Conservation (phyloP, 139 green algal species). For the Diplosphaera chodatii region DNA sequence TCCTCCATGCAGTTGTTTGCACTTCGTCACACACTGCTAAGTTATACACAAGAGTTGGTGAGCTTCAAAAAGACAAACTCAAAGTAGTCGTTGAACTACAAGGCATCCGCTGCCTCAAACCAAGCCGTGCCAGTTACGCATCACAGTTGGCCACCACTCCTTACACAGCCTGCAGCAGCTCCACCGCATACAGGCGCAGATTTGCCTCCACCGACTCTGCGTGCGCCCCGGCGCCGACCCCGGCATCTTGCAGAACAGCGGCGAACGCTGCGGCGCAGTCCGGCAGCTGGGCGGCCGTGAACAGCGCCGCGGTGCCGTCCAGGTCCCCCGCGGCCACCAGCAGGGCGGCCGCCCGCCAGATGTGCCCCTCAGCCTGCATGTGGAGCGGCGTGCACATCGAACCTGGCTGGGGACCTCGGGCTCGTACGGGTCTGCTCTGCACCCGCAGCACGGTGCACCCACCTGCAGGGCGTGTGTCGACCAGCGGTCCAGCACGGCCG, state of each 20-base stretch:
- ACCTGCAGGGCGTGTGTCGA: slow-evolving; percentile 39
- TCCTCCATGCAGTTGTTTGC: no score
- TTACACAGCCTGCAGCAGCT: not conserved
- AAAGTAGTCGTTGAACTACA: no score
- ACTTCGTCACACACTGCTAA: no score
- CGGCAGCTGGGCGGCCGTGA: slow-evolving; percentile 36
- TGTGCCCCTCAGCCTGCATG: slow-evolving; percentile 25
- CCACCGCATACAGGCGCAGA: not conserved
- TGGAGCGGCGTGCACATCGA: slow-evolving; percentile 3
- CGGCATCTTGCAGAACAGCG: slow-evolving; percentile 30
- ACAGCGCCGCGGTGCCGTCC: slow-evolving; percentile 29
- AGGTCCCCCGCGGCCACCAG: slow-evolving; percentile 30
- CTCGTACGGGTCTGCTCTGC: not conserved
- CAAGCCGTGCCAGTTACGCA: no score
- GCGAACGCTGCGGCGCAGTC: slow-evolving; percentile 52
- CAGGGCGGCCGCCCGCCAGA: slow-evolving; percentile 32
- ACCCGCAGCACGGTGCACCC: not conserved
- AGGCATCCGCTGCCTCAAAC: no score
- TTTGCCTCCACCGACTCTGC: not conserved
- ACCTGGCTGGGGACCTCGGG: no score
- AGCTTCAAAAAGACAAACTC: no score
- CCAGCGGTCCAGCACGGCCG: slow-evolving; percentile 53
- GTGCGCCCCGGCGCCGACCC: slow-evolving; percentile 12
- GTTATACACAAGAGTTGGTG: no score
- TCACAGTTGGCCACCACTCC: no score